Conservation (phyloP, 2,329 filamentous ascomycete species). For the Claviceps fusiformis region DNA sequence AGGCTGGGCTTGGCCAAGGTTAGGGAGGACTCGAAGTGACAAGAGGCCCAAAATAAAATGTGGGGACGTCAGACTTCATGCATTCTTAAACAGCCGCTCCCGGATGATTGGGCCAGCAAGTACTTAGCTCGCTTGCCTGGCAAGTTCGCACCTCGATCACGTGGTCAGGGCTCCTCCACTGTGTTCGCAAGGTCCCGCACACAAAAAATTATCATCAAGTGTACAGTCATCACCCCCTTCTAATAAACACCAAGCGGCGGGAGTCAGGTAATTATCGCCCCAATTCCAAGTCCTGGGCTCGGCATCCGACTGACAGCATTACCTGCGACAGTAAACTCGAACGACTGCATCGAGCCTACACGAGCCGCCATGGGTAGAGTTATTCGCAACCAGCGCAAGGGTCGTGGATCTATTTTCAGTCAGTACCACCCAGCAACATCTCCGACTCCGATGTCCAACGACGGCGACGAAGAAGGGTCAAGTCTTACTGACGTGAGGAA, state of each 20-base stretch:
- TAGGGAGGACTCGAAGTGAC: neutral
- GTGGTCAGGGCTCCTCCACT: constrained; percentile 23
- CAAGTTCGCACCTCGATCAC: constrained; percentile 13
- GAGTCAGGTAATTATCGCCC: constrained; percentile 23
- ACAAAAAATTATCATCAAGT: constrained; percentile 24
- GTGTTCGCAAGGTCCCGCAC: constrained; percentile 16
- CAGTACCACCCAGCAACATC: constrained; percentile 19
- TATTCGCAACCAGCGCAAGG: constrained; percentile 54
- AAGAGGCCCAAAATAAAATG: neutral
- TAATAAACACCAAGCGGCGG: constrained; percentile 27
- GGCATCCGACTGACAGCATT: constrained; percentile 6
- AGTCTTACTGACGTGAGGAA: constrained; percentile 18
- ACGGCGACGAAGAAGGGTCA: constrained; percentile 7
- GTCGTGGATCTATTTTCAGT: constrained; percentile 46
- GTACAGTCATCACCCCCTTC: constrained; percentile 15
- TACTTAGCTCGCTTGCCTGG: constrained; percentile 4
- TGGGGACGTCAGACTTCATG: neutral
- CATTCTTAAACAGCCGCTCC: neutral
- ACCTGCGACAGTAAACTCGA: constrained; percentile 16
- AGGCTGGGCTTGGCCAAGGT: neutral
- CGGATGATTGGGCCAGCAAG: neutral
- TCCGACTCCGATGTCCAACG: constrained; percentile 11
- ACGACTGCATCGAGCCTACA: constrained; percentile 21
- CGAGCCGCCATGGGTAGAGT: constrained; percentile 39
- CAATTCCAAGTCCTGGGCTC: constrained; percentile 11